Percentiles rank a stretch among this genome's conserved stretches.
Conservation (phyloP, 768 basidiomycete species). For the Mycena kentingensis region DNA sequence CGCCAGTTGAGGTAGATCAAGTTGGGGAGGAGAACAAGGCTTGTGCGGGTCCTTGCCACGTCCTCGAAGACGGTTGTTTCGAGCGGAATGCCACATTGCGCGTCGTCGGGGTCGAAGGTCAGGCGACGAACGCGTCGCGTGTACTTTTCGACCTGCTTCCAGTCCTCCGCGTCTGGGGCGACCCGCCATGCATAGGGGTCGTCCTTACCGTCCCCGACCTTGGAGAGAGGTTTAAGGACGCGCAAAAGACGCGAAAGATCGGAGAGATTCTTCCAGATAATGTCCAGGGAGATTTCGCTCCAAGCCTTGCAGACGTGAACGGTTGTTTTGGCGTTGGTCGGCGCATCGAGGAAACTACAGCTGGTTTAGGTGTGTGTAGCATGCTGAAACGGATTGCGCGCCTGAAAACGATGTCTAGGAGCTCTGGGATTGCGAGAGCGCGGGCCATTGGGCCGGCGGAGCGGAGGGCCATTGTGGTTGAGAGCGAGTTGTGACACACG, state of each 20-base stretch:
- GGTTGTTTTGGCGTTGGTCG: too few species aligned
- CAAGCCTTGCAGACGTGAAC: constrained; percentile 60
- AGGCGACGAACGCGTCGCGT: constrained; percentile 50
- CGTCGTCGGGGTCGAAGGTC: constrained; percentile 23
- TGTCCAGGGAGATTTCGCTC: constrained; percentile 58
- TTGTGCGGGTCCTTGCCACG: constrained; percentile 56
- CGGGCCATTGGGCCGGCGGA: not conserved
- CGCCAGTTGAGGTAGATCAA: constrained; percentile 55
- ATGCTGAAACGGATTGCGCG: too few species aligned
- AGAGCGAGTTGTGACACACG: not conserved
- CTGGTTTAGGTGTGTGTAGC: too few species aligned
- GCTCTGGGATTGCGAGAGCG: constrained; percentile 58
- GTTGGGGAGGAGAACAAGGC: constrained; percentile 56
- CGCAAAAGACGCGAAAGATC: constrained; percentile 48
- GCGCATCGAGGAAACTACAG: too few species aligned
- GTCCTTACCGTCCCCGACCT: constrained; percentile 15
- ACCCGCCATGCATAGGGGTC: constrained; percentile 31
- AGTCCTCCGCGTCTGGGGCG: constrained; percentile 48
- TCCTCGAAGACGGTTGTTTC: constrained; percentile 50
- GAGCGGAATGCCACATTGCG: constrained; percentile 28
- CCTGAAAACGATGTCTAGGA: constrained; percentile 57
- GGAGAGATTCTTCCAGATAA: constrained; percentile 58
- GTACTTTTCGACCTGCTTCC: constrained; percentile 58
- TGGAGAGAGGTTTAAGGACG: constrained; percentile 48
- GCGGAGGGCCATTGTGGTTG: not conserved